Evolutionary conservation across 768 basidiomycete species (phyloP).

Genomic region (Mycena latifolia): DNA sequence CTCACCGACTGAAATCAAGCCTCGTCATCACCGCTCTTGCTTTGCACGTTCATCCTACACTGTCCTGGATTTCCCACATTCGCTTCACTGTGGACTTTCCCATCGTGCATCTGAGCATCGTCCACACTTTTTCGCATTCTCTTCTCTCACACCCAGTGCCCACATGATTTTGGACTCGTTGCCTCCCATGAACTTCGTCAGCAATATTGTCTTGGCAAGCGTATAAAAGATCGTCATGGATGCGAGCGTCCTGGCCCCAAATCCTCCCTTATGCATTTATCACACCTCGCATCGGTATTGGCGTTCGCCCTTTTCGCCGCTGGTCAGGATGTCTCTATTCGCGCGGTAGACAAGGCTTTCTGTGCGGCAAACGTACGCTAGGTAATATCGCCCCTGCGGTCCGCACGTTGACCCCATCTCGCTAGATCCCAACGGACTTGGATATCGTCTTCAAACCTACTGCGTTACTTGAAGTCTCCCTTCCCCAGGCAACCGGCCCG

Average conservation of each 20-base stretch:
- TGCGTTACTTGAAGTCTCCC: slow-evolving; percentile 42
- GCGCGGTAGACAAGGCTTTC: slow-evolving; percentile 28
- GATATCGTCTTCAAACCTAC: slow-evolving; percentile 39
- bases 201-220: background rate
- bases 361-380: slow-evolving; percentile 18
- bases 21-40: too few species aligned
- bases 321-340: slow-evolving; percentile 30
- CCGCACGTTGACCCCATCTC: background rate
- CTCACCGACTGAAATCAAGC: too few species aligned
- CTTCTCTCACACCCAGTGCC: background rate
- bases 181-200: background rate
- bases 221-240: slow-evolving; percentile 7
- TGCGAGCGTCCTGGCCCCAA: background rate
- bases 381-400: background rate
- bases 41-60: too few species aligned
- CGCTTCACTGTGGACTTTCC: too few species aligned
- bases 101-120: background rate
- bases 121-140: background rate
- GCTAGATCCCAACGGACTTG: slow-evolving; percentile 40
- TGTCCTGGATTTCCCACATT: too few species aligned
- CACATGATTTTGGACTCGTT: slow-evolving; percentile 1
- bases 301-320: slow-evolving; percentile 18
- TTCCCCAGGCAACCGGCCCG: slow-evolving; percentile 39
- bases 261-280: slow-evolving; percentile 20
- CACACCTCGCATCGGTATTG: slow-evolving; percentile 14